phyloP scores from a whole-genome alignment of 768 basidiomycete species.

The Gautieria morchelliformis region DNA sequence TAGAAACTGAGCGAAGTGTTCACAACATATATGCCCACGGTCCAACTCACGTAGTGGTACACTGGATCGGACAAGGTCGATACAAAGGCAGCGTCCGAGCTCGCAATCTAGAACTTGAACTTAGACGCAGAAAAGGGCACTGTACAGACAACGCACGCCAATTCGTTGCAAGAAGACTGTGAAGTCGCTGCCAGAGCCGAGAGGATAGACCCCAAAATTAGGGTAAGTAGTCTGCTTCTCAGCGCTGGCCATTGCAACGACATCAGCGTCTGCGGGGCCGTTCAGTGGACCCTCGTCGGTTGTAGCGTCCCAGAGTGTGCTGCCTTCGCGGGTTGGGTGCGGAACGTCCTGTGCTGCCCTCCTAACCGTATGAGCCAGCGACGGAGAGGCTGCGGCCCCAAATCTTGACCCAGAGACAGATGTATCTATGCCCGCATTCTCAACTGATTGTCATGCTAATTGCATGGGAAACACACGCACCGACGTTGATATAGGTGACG shows the following conservation, averaged over 20 bases:
- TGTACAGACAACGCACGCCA: conserved; percentile 38
- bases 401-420: conserved; percentile 57
- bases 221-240: conserved; percentile 12
- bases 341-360: conserved; percentile 58
- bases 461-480: conserved; percentile 19
- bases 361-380: conserved; percentile 68
- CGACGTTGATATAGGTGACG: conserved; percentile 81
- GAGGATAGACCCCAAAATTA: conserved; percentile 31
- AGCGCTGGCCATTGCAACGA: conserved; percentile 20
- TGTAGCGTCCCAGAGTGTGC: conserved; percentile 73
- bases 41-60: conserved; percentile 48
- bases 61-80: conserved; percentile 42
- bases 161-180: conserved; percentile 84
- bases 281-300: conserved; percentile 48
- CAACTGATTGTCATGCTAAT: background rate
- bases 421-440: conserved; percentile 33
- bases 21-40: no score
- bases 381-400: conserved; percentile 58
- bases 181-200: conserved; percentile 88
- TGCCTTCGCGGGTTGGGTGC: conserved; percentile 56
- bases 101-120: conserved; percentile 13
- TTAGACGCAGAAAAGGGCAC: conserved; percentile 6
- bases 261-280: conserved; percentile 33
- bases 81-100: conserved; percentile 27
- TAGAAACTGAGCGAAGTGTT: background rate